These are phyloP conservation scores for Alternaria viburni DNA, from an alignment of 2,329 filamentous ascomycete species.

Conservation along the genomic window DNA sequence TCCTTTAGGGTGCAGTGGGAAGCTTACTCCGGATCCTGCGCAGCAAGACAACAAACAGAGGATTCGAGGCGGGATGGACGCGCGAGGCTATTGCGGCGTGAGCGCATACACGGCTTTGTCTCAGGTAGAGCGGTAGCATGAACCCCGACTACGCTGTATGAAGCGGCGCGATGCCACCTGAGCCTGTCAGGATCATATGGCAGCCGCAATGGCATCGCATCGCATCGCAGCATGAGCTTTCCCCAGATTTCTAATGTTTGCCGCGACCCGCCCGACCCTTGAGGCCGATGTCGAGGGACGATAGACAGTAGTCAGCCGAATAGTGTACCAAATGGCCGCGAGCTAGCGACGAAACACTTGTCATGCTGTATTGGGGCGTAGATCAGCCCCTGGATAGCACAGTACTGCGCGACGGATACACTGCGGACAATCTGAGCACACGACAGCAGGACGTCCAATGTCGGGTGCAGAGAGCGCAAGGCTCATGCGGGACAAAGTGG, in stretches of 20 bases:
- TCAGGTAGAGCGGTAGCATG: slow-evolving; percentile 27
- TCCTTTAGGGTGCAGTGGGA: slow-evolving; percentile 12
- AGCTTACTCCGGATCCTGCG: slow-evolving; percentile 3
- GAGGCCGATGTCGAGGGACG: slow-evolving; percentile 28
- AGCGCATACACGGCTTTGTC: slow-evolving; percentile 30
- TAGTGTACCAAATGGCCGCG: slow-evolving; percentile 16
- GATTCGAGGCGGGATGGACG: slow-evolving; percentile 13
- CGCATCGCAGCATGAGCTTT: slow-evolving; percentile 30
- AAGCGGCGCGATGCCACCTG: background rate
- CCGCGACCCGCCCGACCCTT: slow-evolving; percentile 32
- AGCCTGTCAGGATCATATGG: background rate
- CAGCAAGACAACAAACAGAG: slow-evolving; percentile 33
- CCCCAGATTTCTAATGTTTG: slow-evolving; percentile 37
- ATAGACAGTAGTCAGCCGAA: slow-evolving; percentile 13
- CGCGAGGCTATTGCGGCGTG: slow-evolving; percentile 9
- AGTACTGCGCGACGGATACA: slow-evolving; percentile 8
- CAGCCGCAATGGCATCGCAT: background rate
- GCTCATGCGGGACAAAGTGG: slow-evolving; percentile 12
- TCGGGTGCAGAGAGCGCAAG: background rate
- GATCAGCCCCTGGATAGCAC: slow-evolving; percentile 32
- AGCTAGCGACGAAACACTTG: slow-evolving; percentile 40
- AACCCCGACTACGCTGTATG: background rate
- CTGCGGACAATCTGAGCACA: slow-evolving; percentile 10
- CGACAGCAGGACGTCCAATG: background rate
- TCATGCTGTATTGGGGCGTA: slow-evolving; percentile 33